These are phyloP conservation scores for Caryopteris hybrid DNA, from an alignment of 305 asterid species.

Conservation along the genomic window DNA sequence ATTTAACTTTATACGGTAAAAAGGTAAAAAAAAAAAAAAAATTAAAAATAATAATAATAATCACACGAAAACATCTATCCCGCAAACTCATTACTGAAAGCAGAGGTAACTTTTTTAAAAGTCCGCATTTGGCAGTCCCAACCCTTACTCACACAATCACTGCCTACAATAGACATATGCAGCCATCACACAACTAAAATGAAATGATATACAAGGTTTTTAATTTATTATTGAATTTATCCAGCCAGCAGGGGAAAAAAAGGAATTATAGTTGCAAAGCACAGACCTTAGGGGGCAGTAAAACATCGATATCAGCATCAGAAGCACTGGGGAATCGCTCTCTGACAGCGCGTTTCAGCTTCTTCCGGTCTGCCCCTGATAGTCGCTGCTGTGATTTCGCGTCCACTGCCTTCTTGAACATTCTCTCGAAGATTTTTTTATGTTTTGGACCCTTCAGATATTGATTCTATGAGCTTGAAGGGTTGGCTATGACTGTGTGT, in stretches of 20 bases:
- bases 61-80: too few species aligned
- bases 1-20: not conserved
- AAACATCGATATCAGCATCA: slow-evolving; percentile 60
- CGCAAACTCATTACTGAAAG: not conserved
- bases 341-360: slow-evolving; percentile 65
- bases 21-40: not conserved
- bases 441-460: not conserved
- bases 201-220: not conserved
- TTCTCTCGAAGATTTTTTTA: not conserved
- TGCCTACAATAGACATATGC: not conserved
- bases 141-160: not conserved
- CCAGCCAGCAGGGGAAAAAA: not conserved
- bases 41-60: not conserved
- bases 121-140: not conserved
- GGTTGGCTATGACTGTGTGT: not conserved
- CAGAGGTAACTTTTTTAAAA: not conserved
- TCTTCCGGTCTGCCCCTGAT: slow-evolving; percentile 96
- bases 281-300: slow-evolving; percentile 86
- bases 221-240: not conserved
- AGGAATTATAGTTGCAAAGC: not conserved
- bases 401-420: slow-evolving; percentile 93
- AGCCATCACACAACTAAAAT: not conserved
- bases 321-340: slow-evolving; percentile 67
- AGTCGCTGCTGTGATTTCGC: slow-evolving; percentile 92
- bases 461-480: not conserved